Evolutionary conservation across 208 protist genomes (phyloP).

Genomic region (Crithidia fasciculata): DNA sequence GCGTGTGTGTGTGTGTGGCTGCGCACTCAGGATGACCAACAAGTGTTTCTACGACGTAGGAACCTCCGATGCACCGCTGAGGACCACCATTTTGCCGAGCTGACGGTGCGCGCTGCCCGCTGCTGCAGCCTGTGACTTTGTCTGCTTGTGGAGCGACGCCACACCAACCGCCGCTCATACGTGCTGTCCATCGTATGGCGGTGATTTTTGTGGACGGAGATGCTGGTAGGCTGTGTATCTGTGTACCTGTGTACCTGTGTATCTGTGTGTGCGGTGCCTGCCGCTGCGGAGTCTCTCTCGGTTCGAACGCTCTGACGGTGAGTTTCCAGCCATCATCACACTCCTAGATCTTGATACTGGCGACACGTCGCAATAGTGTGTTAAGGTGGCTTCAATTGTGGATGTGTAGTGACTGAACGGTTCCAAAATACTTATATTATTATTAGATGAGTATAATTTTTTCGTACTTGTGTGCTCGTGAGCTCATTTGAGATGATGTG

Average conservation of each 20-base stretch:
- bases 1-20: not conserved
- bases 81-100: not conserved
- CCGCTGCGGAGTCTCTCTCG: conserved; percentile 20
- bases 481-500: too few species aligned
- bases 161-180: conserved; percentile 33
- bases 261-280: conserved; percentile 11
- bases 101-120: conserved; percentile 17
- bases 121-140: conserved; percentile 1
- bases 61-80: not conserved
- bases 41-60: not conserved
- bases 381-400: not conserved
- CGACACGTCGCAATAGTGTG: too few species aligned
- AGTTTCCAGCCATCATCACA: conserved; percentile 22
- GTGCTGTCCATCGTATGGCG: conserved; percentile 23
- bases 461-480: too few species aligned
- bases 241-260: conserved; percentile 3
- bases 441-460: too few species aligned
- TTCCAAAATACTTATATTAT: too few species aligned
- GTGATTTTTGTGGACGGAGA: conserved; percentile 41
- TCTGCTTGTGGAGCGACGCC: conserved; percentile 16
- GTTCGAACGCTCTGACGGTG: conserved; percentile 16
- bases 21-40: not conserved
- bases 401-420: too few species aligned
- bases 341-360: not conserved
- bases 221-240: too few species aligned